Base-by-base conservation (phyloP, 2,329 filamentous ascomycete species). In the Alternaria ventricosa region DNA sequence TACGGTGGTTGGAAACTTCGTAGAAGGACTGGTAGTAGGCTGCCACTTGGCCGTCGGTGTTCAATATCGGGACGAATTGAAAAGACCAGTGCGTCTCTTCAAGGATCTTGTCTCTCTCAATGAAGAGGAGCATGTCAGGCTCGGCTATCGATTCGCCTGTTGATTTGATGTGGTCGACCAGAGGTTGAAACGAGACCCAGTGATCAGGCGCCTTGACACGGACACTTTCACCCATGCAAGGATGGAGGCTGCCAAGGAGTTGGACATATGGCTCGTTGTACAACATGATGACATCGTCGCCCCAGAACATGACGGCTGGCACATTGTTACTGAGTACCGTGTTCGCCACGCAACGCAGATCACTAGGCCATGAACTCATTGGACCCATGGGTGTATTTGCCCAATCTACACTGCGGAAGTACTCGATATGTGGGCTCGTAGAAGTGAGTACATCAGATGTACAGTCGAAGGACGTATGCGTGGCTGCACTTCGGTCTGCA, bases 71-170 rank as follows among this genome's bases (percentile, higher is more conserved):
- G 13, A 94, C 88, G 33, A 94, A 87, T 3, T 89, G 90, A 89
- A 91, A 94, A 12, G 89, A 91, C 78, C 93, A 94, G 72, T 91
- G 94, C 0, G 90, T 88, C 74, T 95, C 92, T 77, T 96, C 91
- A 2, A 92, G 78, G 62, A 87, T 91, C 2, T 88, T 87, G 65
- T 89, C 86, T 12, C 91, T 87, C 27, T 85, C 82, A 11, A 95
- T 84, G 71, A 93, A 93, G 0, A 94, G 83, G 46, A 87, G 87
- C 66, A 94, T 90, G 69, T 94, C 91, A 61, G 92, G 87, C 75
- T 77, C 68, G n/a, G 58, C 61, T 2, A 75, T 44, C 2, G 70
- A 66, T 25, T 70, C 58, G 5, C 73, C 75, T 1, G 69, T 71
- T 2, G 60, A 28, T 8, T 75, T 70, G 45, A 75, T 73, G 20